These are phyloP conservation scores for Loxodes magnus DNA, from an alignment of 73 alveolate species.

Conservation along the genomic window DNA sequence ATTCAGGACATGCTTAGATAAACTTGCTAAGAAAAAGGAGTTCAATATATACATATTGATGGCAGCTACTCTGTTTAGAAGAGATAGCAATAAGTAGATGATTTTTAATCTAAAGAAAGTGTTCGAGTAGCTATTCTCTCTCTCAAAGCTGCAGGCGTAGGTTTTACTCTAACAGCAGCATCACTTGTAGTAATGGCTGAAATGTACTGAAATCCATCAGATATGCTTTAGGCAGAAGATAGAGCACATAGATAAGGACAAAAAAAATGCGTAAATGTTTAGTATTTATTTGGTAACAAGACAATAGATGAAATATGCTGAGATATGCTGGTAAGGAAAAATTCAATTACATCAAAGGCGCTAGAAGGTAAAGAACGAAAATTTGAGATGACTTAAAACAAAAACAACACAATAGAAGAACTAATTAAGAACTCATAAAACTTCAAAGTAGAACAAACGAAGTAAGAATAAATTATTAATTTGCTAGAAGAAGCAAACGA, in stretches of 20 bases:
- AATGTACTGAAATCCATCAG: conserved; percentile 84
- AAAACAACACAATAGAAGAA: too few relatives aligned
- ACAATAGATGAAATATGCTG: conserved; percentile 86
- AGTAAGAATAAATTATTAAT: too few relatives aligned
- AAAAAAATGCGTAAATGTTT: conserved; percentile 58
- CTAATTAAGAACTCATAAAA: too few relatives aligned
- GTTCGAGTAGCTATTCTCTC: conserved; percentile 66
- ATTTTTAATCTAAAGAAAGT: conserved; percentile 47
- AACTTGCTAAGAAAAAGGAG: conserved; percentile 16
- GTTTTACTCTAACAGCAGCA: conserved; percentile 90
- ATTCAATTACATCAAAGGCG: too few relatives aligned
- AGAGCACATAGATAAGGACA: conserved; percentile 95
- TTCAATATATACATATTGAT: conserved; percentile 52
- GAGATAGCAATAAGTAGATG: conserved; percentile 49
- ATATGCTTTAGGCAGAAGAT: conserved; percentile 93
- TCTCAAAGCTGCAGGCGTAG: conserved; percentile 71
- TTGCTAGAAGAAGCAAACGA: too few relatives aligned
- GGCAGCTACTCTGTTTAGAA: conserved; percentile 41
- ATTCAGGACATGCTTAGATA: conserved; percentile 50
- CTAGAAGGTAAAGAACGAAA: too few relatives aligned
- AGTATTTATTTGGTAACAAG: conserved; percentile 69
- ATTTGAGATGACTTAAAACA: too few relatives aligned
- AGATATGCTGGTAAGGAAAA: too few relatives aligned
- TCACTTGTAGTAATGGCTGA: conserved; percentile 88
- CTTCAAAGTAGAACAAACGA: too few relatives aligned